Evolutionary conservation across 2,329 filamentous ascomycete species (phyloP).

Genomic region (Chaetomium sp.): DNA sequence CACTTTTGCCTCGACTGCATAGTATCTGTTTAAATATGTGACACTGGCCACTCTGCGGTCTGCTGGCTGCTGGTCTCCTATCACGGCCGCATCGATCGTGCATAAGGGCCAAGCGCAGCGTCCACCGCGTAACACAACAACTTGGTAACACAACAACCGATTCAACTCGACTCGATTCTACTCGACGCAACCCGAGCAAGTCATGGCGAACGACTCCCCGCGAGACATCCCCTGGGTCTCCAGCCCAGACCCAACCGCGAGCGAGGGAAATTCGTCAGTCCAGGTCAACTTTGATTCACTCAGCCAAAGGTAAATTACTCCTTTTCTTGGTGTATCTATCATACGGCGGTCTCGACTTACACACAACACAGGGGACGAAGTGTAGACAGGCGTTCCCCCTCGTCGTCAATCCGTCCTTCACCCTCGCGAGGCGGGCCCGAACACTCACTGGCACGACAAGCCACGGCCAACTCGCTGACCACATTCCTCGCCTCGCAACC

Average conservation of each 20-base stretch:
- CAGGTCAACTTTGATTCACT: slow-evolving; percentile 19
- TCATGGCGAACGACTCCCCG: slow-evolving; percentile 10
- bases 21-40: slow-evolving; percentile 3
- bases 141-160: no score
- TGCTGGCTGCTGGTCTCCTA: neutral
- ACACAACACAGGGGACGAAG: slow-evolving; percentile 9
- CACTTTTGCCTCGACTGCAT: neutral
- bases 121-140: neutral
- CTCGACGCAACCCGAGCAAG: neutral
- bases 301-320: slow-evolving; percentile 19
- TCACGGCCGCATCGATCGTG: neutral
- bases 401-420: slow-evolving; percentile 12
- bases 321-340: no score
- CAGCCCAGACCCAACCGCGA: slow-evolving; percentile 13
- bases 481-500: slow-evolving; percentile 11
- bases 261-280: slow-evolving; percentile 21
- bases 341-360: neutral
- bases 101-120: neutral
- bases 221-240: slow-evolving; percentile 6
- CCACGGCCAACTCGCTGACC: slow-evolving; percentile 15
- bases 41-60: neutral
- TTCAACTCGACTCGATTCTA: neutral
- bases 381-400: slow-evolving; percentile 2
- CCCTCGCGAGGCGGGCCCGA: slow-evolving; percentile 9
- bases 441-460: slow-evolving; percentile 9